phyloP scores from a whole-genome alignment of 2,329 filamentous ascomycete genomes.

The Fusarium sp. region DNA sequence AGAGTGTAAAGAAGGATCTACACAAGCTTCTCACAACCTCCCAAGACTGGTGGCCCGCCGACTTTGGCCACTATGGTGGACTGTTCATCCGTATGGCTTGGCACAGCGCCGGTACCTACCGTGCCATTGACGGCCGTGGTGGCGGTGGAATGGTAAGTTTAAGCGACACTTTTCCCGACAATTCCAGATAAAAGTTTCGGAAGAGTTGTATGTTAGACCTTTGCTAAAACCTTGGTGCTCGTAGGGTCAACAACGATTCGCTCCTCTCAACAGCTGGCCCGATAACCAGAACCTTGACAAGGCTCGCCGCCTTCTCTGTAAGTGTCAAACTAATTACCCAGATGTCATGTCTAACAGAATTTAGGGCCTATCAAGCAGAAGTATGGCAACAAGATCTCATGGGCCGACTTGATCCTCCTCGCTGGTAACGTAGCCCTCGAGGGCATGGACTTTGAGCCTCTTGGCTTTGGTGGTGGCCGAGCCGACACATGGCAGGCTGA shows the following conservation, averaged over 20 bases:
- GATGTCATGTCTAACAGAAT: not conserved
- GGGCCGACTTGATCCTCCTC: constrained; percentile 81
- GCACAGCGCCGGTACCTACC: constrained; percentile 86
- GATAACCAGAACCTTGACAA: constrained; percentile 86
- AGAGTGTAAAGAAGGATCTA: constrained; percentile 81
- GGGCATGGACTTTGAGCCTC: constrained; percentile 81
- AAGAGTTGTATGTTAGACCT: not conserved
- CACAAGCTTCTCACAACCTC: constrained; percentile 81
- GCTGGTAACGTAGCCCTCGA: constrained; percentile 84
- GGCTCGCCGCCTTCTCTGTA: constrained; percentile 81
- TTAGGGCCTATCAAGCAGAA: constrained; percentile 83
- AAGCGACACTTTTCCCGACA: not conserved
- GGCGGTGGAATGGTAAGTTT: constrained; percentile 72
- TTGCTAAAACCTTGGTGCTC: not conserved
- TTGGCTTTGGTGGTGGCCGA: constrained; percentile 82
- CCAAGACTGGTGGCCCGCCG: constrained; percentile 86
- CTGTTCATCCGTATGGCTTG: constrained; percentile 86
- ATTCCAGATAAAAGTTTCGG: no score
- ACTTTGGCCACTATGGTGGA: constrained; percentile 86
- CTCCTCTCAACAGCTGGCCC: constrained; percentile 85
- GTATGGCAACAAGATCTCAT: constrained; percentile 87
- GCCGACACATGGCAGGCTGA: constrained; percentile 82
- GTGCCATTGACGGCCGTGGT: constrained; percentile 81
- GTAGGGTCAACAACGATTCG: constrained; percentile 81
- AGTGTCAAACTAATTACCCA: not conserved